Evolutionary conservation across 2,329 filamentous ascomycete genomes (phyloP).

Genomic region (Diplodia mutila): DNA sequence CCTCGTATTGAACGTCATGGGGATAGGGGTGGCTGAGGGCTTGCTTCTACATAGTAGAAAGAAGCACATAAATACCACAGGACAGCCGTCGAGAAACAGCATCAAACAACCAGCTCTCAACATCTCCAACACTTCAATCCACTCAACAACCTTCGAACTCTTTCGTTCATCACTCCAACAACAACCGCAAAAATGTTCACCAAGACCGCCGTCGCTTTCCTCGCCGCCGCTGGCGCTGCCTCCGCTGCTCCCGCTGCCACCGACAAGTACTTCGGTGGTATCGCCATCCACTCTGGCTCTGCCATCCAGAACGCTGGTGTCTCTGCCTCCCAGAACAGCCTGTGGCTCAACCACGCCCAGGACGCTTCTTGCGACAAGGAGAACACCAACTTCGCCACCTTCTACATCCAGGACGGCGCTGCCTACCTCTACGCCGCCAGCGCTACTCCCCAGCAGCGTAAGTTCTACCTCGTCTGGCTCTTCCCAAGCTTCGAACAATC

Average conservation of each 20-base stretch:
- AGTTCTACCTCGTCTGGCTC: constrained; percentile 31
- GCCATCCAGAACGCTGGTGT: constrained; percentile 53
- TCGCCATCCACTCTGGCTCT: constrained; percentile 56
- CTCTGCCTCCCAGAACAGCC: constrained; percentile 50
- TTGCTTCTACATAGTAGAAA: background rate
- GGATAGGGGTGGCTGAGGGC: background rate
- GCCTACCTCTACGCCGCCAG: constrained; percentile 54
- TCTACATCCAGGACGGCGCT: constrained; percentile 53
- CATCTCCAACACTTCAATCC: background rate
- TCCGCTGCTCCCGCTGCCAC: constrained; percentile 37
- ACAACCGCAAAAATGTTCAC: constrained; percentile 37
- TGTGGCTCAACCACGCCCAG: constrained; percentile 52
- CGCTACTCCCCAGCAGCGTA: constrained; percentile 57
- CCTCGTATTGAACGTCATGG: background rate
- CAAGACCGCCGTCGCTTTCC: constrained; percentile 29
- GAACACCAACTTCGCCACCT: constrained; percentile 50
- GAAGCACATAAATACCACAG: background rate
- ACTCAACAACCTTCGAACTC: constrained; percentile 15
- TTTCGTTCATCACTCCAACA: constrained; percentile 14
- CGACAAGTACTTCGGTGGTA: constrained; percentile 51
- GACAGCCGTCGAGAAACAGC: background rate
- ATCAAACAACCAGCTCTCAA: constrained; percentile 20
- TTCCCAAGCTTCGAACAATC: too few relatives aligned
- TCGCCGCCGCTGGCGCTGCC: constrained; percentile 39
- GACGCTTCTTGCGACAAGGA: constrained; percentile 53